Conservation (phyloP, 2,329 filamentous ascomycete species). For the Aspergillus caelatus region DNA sequence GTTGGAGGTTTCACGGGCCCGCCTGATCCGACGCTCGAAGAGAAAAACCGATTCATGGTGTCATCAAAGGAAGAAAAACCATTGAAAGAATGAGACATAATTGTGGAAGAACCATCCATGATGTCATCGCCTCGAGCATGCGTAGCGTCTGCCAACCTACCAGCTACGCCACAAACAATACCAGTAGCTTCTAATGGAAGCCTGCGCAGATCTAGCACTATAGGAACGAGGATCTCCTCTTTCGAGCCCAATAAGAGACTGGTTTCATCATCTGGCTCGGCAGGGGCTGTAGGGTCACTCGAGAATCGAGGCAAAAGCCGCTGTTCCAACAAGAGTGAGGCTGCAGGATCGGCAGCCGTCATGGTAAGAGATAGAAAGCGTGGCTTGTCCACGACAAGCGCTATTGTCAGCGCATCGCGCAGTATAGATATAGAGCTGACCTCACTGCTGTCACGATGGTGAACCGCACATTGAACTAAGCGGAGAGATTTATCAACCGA, state of each 20-base stretch:
- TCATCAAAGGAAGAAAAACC: slow-evolving; percentile 20
- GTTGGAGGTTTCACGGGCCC: slow-evolving; percentile 14
- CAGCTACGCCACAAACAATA: slow-evolving; percentile 92
- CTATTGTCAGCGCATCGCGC: slow-evolving; percentile 41
- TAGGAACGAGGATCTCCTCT: slow-evolving; percentile 72
- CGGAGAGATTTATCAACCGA: slow-evolving; percentile 69
- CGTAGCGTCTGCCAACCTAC: slow-evolving; percentile 75
- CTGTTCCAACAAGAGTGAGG: slow-evolving; percentile 50
- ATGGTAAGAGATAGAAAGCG: slow-evolving; percentile 54
- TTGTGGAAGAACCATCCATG: slow-evolving; percentile 22
- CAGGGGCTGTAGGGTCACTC: slow-evolving; percentile 56
- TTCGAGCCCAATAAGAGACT: slow-evolving; percentile 76
- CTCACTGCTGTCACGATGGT: slow-evolving; percentile 46
- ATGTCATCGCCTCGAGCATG: slow-evolving; percentile 40
- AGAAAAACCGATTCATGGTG: slow-evolving; percentile 15
- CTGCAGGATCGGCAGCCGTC: slow-evolving; percentile 47
- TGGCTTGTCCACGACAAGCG: slow-evolving; percentile 45
- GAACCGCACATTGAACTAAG: slow-evolving; percentile 80
- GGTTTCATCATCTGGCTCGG: slow-evolving; percentile 48
- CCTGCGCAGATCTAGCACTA: slow-evolving; percentile 80
- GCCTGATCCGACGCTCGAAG: slow-evolving; percentile 19
- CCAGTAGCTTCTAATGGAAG: slow-evolving; percentile 87
- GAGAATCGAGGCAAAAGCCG: slow-evolving; percentile 65
- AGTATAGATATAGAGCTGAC: slow-evolving; percentile 43
- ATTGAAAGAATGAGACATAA: slow-evolving; percentile 20